Evolutionary conservation across 1,284 basidiomycete species (phyloP), one percentile per base, ranked within the genome.

Genomic region (Afroboletus lepidellus): DNA sequence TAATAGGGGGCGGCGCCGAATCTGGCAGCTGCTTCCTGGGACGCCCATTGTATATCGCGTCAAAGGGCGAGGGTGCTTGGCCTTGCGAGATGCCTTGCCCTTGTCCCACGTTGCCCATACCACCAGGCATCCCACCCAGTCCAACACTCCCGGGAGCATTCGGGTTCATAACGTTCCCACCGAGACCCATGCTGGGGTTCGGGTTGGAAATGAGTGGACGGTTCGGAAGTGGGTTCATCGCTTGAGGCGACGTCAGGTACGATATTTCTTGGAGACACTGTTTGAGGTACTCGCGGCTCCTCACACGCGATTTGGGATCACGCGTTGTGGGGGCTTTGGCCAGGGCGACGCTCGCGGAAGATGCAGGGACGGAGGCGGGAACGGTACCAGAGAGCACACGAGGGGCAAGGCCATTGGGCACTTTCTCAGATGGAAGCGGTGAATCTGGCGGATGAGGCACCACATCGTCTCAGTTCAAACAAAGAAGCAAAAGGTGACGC

Each of bases 231-330:
- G 96, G 97, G 69, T 99, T 99, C 77, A 99, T 87, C 4, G 96
- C 95, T 67, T 96, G 90, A 1, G 94, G 87, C 2, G 94, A 98
- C 1, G 96, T 99, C 48, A 99, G 77, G 70, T 99, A 99, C 8
- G 93, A 92, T 61, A 99, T 93, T 77, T 99, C 96, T 74, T 98
- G 96, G 33, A 99, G 77, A 73, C 97, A 97, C 84, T 99, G 96
- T 73, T 99, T 98, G 60, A 99, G 81, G 71, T 98, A 99, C 57
- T 99, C 97, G 53, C 95, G 80, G 75, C 93, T 96, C 57, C 93
- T 83, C 38, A 94, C 94, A 60, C 96, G 84, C 61, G 92, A 92
- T 72, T 97, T 96, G 20, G 94, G 92, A 72, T 99, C 94, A 57
- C 89, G 86, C 50, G 83, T 90, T 29, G 80, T 83, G 45, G 83